These are phyloP conservation scores for Xylaria intraflava DNA, from an alignment of 495 filamentous ascomycete species.

Conservation along the genomic window DNA sequence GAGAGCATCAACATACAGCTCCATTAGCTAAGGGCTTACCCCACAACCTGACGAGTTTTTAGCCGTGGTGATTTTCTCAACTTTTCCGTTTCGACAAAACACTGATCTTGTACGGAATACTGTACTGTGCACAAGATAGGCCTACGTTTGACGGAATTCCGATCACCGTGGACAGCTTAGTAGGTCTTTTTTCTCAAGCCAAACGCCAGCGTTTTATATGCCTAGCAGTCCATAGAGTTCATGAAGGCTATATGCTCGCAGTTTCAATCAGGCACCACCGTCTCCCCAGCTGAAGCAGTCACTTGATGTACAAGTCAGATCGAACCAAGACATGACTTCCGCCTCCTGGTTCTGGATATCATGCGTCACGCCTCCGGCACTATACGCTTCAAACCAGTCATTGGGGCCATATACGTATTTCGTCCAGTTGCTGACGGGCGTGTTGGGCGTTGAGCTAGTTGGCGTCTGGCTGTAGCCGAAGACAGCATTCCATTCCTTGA, in stretches of 20 bases:
- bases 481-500: conserved; percentile 46
- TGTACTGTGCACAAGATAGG: too few species aligned
- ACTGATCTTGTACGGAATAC: too few species aligned
- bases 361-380: conserved; percentile 44
- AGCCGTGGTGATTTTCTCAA: too few species aligned
- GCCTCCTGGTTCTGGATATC: conserved; percentile 44
- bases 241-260: not conserved
- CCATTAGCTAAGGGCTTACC: too few species aligned
- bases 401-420: conserved; percentile 40
- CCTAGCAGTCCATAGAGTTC: too few species aligned
- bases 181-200: too few species aligned
- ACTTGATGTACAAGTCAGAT: conserved; percentile 26
- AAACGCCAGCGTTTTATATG: too few species aligned
- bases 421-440: conserved; percentile 37
- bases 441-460: conserved; percentile 25
- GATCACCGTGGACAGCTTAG: too few species aligned
- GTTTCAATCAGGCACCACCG: conserved; percentile 4
- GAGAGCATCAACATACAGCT: too few species aligned
- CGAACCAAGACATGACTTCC: conserved; percentile 47
- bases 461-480: conserved; percentile 24
- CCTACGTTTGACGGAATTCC: too few species aligned
- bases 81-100: too few species aligned
- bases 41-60: too few species aligned
- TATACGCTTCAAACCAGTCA: conserved; percentile 42
- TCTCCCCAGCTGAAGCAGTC: conserved; percentile 36